Percentiles rank a stretch among this genome's conserved stretches.
These are phyloP conservation scores for Thinopyrum elongatum DNA, from an alignment of 176 grass and related monocot species.

Conservation along the genomic window DNA sequence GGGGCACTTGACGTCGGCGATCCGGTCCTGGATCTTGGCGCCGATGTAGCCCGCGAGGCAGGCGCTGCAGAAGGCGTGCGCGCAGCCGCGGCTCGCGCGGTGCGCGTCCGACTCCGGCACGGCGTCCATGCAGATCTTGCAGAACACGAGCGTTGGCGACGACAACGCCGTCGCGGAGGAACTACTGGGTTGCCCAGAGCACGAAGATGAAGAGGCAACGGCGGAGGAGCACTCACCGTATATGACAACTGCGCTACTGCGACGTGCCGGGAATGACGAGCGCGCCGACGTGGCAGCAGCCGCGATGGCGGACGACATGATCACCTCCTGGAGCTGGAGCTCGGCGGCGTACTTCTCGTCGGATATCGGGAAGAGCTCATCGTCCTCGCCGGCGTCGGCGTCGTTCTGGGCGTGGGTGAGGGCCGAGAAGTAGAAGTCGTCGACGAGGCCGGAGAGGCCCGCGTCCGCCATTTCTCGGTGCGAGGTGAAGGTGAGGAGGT, in stretches of 20 bases:
- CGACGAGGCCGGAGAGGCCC: constrained; percentile 28
- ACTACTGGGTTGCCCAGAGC: neutral
- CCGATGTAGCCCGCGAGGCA: constrained; percentile 51
- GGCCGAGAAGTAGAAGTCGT: constrained; percentile 64
- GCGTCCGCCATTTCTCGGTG: constrained; percentile 26
- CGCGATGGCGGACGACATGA: constrained; percentile 27
- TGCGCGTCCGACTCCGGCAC: constrained; percentile 8
- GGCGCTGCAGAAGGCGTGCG: constrained; percentile 56
- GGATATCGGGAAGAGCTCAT: constrained; percentile 59
- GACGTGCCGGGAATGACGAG: neutral
- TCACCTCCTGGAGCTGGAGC: constrained; percentile 65
- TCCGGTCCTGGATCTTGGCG: constrained; percentile 43
- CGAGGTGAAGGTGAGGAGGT: neutral
- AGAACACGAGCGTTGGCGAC: constrained; percentile 30
- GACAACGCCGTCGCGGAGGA: no score
- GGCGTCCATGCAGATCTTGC: constrained; percentile 75
- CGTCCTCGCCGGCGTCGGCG: constrained; percentile 18
- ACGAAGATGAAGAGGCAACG: neutral
- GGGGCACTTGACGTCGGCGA: constrained; percentile 37
- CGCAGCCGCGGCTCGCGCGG: constrained; percentile 29
- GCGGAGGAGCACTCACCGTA: neutral
- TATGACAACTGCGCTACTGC: neutral
- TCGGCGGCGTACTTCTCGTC: constrained; percentile 67
- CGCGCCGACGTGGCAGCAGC: neutral
- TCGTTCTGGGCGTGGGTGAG: constrained; percentile 24